Conservation (phyloP, 2,329 filamentous ascomycete genomes). For the Diaporthe vexans region DNA sequence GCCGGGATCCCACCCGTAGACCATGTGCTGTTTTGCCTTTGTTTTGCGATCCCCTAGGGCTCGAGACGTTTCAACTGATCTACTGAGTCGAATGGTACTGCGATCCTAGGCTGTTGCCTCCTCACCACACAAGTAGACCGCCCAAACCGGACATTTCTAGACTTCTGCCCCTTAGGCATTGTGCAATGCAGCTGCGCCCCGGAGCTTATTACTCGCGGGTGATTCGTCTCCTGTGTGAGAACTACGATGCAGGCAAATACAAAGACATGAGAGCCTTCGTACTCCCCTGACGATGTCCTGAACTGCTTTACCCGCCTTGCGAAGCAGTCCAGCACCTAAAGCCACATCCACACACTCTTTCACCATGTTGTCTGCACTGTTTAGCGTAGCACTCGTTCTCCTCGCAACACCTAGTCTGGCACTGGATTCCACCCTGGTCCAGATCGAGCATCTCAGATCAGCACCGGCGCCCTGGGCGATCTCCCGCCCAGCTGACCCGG, state of each 20-base stretch:
- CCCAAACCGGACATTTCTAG: not conserved
- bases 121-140: not conserved
- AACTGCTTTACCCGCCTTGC: not conserved
- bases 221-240: not conserved
- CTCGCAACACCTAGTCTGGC: constrained; percentile 17
- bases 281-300: too few relatives aligned
- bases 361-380: constrained; percentile 13
- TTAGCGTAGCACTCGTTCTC: not conserved
- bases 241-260: not conserved
- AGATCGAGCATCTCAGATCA: constrained; percentile 19
- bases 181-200: constrained; percentile 8
- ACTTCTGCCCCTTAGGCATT: constrained; percentile 3
- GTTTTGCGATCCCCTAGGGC: constrained; percentile 17
- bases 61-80: constrained; percentile 31
- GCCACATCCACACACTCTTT: not conserved
- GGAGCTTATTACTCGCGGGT: constrained; percentile 15
- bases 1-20: constrained; percentile 19
- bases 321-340: not conserved
- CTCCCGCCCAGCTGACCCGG: constrained; percentile 17
- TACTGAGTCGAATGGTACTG: constrained; percentile 5
- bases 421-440: constrained; percentile 13
- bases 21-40: constrained; percentile 20
- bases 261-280: not conserved
- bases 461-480: constrained; percentile 13
- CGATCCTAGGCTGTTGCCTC: not conserved